Evolutionary conservation across 192 early-diverging fungal genomes (phyloP).

Genomic region (Backusella liffmaniae): DNA sequence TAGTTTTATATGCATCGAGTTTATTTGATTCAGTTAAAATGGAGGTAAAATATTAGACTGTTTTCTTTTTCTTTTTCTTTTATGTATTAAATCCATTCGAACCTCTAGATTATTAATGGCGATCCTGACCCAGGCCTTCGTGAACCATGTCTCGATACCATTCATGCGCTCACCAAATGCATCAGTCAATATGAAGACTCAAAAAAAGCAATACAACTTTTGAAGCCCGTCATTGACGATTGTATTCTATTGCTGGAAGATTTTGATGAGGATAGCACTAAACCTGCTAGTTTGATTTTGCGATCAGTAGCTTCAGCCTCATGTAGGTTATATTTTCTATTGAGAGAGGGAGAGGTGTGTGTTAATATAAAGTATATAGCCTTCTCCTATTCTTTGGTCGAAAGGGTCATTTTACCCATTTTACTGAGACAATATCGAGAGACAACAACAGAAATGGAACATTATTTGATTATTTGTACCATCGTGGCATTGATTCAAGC

Average conservation of each 20-base stretch:
- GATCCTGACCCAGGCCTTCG: slow-evolving; percentile 70
- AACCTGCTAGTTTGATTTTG: slow-evolving; percentile 64
- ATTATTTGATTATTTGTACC: slow-evolving; percentile 10
- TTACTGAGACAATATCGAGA: slow-evolving; percentile 58
- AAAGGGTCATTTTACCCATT: slow-evolving; percentile 58
- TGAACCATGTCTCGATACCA: slow-evolving; percentile 59
- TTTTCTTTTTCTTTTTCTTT: background rate
- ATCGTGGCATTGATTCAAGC: slow-evolving; percentile 13
- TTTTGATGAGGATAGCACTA: slow-evolving; percentile 64
- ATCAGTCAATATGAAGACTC: slow-evolving; percentile 39
- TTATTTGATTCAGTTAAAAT: slow-evolving; percentile 74
- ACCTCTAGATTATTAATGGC: slow-evolving; percentile 12
- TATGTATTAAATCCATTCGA: background rate
- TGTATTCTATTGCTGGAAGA: slow-evolving; percentile 58
- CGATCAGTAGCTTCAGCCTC: slow-evolving; percentile 60
- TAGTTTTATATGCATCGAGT: slow-evolving; percentile 64
- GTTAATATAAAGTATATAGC: slow-evolving; percentile 36
- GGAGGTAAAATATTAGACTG: slow-evolving; percentile 39
- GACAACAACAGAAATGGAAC: slow-evolving; percentile 46
- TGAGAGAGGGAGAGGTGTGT: background rate
- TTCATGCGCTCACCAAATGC: slow-evolving; percentile 56
- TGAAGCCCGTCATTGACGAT: slow-evolving; percentile 51
- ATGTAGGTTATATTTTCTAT: slow-evolving; percentile 33
- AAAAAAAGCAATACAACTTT: slow-evolving; percentile 2
- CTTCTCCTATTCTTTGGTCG: slow-evolving; percentile 54